Evolutionary conservation across 2,329 filamentous ascomycete species (phyloP).

Genomic region (Venturia effusa): DNA sequence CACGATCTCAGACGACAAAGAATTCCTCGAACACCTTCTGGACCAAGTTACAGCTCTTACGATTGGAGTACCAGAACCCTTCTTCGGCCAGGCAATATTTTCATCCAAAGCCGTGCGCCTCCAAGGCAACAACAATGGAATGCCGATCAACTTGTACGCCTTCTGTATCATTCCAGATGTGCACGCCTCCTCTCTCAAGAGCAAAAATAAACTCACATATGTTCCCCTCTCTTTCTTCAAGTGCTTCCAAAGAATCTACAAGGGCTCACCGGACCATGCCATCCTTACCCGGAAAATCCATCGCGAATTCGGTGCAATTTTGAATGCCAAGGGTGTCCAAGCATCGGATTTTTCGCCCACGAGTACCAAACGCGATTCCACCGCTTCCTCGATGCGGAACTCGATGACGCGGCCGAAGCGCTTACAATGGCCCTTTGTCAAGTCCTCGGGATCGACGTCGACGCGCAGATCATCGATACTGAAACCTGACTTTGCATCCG

Average conservation of each 20-base stretch:
- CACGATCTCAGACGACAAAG: constrained; percentile 20
- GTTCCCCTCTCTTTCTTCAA: constrained; percentile 35
- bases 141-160: constrained; percentile 23
- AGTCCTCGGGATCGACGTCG: background rate
- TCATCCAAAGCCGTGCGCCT: constrained; percentile 29
- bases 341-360: constrained; percentile 12
- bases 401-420: background rate
- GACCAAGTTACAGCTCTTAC: constrained; percentile 20
- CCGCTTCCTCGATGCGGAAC: background rate
- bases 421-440: background rate
- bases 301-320: constrained; percentile 33
- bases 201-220: constrained; percentile 19
- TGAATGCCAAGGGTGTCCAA: constrained; percentile 17
- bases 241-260: constrained; percentile 31
- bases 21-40: constrained; percentile 26
- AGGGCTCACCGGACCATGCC: constrained; percentile 34
- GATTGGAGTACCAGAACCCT: constrained; percentile 27
- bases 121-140: constrained; percentile 20
- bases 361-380: background rate
- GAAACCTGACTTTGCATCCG: constrained; percentile 7
- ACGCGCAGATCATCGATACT: background rate
- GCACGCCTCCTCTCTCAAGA: constrained; percentile 23
- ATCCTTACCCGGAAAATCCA: constrained; percentile 34
- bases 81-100: constrained; percentile 33
- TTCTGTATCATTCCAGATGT: constrained; percentile 35